Percentiles rank a stretch among this genome's conserved stretches.
Evolutionary conservation across 371 early-diverging fungal species (phyloP).

Genomic region (Apophysomyces trapeziformis): DNA sequence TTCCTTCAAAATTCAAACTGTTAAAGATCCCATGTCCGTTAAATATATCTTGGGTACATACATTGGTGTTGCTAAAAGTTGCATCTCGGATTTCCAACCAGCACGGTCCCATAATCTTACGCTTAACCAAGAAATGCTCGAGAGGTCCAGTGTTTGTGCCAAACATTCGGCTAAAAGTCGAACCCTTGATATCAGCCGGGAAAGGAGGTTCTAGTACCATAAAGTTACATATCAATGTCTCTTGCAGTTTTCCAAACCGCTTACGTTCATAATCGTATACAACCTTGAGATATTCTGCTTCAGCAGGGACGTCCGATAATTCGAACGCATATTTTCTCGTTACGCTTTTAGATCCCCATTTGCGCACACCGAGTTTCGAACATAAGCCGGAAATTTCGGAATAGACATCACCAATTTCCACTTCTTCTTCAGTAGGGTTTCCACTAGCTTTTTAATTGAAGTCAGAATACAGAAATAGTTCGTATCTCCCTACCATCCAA

Average conservation of each 20-base stretch:
- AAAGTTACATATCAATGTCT: too few relatives aligned
- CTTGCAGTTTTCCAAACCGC: not conserved
- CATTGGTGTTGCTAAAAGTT: conserved; percentile 46
- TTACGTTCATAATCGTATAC: conserved; percentile 76
- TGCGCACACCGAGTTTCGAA: conserved; percentile 57
- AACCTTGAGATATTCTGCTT: conserved; percentile 87
- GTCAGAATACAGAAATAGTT: not conserved
- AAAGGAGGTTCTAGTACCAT: conserved; percentile 63
- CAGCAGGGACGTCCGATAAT: conserved; percentile 77
- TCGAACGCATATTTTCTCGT: conserved; percentile 94
- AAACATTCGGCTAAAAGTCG: conserved; percentile 87
- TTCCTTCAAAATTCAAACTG: conserved; percentile 36
- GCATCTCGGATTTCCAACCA: conserved; percentile 82
- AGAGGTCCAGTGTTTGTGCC: conserved; percentile 88
- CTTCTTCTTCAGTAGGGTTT: conserved; percentile 61
- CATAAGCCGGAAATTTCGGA: conserved; percentile 73
- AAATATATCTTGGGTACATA: conserved; percentile 22
- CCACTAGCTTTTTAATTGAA: conserved; percentile 41
- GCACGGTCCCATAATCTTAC: conserved; percentile 96
- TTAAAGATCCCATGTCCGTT: not conserved
- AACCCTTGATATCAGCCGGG: conserved; percentile 72
- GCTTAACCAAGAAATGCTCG: conserved; percentile 92
- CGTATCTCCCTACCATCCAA: conserved; percentile 48
- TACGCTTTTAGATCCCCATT: conserved; percentile 67
- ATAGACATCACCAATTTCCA: conserved; percentile 71